phyloP scores from a whole-genome alignment of 176 grass and related monocot species.

The Tillandsia leiboldiana region DNA sequence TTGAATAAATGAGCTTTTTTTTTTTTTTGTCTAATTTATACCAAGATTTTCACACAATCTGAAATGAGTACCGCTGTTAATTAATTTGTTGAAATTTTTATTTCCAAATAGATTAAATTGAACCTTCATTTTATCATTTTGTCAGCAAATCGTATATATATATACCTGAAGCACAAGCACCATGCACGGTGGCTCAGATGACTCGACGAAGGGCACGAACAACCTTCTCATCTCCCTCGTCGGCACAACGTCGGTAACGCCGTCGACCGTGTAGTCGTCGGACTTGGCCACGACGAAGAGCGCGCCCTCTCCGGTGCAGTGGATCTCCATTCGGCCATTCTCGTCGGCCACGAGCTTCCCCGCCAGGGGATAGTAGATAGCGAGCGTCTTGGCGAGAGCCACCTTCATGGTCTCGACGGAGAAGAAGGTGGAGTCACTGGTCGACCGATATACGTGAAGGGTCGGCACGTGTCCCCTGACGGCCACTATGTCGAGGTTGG shows the following conservation, averaged over 20 bases:
- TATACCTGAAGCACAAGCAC: neutral
- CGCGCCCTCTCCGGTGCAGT: conserved; percentile 6
- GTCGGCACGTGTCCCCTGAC: neutral
- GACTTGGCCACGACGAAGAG: conserved; percentile 3
- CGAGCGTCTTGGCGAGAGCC: neutral
- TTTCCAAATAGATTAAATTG: too few species aligned
- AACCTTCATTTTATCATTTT: too few species aligned
- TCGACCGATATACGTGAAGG: neutral
- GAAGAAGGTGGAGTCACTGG: neutral
- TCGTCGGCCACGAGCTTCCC: neutral
- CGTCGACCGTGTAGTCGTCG: neutral
- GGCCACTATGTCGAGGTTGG: neutral
- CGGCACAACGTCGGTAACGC: neutral
- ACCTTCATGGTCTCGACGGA: neutral
- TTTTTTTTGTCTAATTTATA: too few species aligned
- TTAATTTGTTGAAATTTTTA: too few species aligned
- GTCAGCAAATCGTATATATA: too few species aligned
- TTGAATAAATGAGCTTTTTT: too few species aligned
- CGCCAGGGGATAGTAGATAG: neutral
- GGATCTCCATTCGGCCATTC: neutral
- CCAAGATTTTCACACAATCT: too few species aligned
- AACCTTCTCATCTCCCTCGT: neutral
- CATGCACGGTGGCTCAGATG: neutral
- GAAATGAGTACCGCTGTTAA: too few species aligned
- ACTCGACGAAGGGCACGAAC: neutral